A percentile compares a stretch with the other conserved stretches of the same genome.
Conservation (phyloP, 202 grass and related monocot species). For the Setaria italica region DNA sequence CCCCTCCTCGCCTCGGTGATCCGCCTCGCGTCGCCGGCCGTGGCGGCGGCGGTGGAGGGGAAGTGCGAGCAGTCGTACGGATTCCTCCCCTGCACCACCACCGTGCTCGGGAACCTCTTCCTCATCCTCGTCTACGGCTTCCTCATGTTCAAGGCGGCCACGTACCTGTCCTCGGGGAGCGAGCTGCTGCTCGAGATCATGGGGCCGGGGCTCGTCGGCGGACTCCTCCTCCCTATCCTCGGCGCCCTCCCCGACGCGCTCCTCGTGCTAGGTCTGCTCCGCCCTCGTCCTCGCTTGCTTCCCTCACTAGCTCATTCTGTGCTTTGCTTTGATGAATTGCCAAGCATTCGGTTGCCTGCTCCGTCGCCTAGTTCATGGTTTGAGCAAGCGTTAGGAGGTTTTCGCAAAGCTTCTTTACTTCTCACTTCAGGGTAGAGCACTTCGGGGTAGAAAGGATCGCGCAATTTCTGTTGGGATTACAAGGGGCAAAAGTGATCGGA, state of each 20-base stretch:
- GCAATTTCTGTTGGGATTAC: background rate
- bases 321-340: slow-evolving; percentile 29
- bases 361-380: background rate
- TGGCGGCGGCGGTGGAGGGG: slow-evolving; percentile 26
- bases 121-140: slow-evolving; percentile 79
- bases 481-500: background rate
- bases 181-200: slow-evolving; percentile 93
- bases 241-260: slow-evolving; percentile 92
- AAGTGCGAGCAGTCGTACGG: slow-evolving; percentile 88
- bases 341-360: slow-evolving; percentile 30
- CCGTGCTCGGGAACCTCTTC: slow-evolving; percentile 84
- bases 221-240: slow-evolving; percentile 95
- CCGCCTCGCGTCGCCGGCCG: slow-evolving; percentile 37
- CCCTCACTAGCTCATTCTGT: background rate
- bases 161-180: slow-evolving; percentile 79
- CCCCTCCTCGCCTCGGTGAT: slow-evolving; percentile 38
- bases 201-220: slow-evolving; percentile 92
- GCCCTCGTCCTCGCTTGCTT: background rate
- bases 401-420: background rate
- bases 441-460: background rate
- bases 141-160: slow-evolving; percentile 93
- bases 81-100: slow-evolving; percentile 89
- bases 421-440: background rate
- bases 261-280: slow-evolving; percentile 72
- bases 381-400: background rate